These are phyloP conservation scores for Butyriboletus appendiculatus DNA, from an alignment of 1,284 basidiomycete species.

Conservation along the genomic window DNA sequence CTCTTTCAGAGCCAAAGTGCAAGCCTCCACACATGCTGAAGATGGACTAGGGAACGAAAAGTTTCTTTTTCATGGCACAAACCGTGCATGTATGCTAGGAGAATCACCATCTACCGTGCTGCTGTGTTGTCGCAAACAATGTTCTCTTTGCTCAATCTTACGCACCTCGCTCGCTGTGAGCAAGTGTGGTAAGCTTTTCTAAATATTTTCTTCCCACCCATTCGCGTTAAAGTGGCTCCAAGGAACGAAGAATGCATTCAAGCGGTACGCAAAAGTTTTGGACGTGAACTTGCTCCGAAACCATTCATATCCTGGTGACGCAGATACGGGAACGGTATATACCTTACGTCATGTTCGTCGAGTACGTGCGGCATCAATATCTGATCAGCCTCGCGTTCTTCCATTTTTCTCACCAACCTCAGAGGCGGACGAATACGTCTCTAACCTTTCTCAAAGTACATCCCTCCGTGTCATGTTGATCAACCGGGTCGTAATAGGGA, in stretches of 20 bases:
- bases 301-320: not conserved
- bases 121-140: slow-evolving; percentile 8
- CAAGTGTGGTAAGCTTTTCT: slow-evolving; percentile 9
- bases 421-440: slow-evolving; percentile 61
- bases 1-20: slow-evolving; percentile 9
- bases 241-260: slow-evolving; percentile 22
- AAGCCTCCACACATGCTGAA: slow-evolving; percentile 5
- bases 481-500: slow-evolving; percentile 57
- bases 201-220: not conserved
- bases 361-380: slow-evolving; percentile 8
- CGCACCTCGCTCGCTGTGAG: slow-evolving; percentile 17
- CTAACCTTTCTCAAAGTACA: slow-evolving; percentile 38
- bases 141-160: slow-evolving; percentile 20
- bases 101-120: slow-evolving; percentile 15
- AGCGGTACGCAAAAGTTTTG: slow-evolving; percentile 12
- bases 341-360: slow-evolving; percentile 18
- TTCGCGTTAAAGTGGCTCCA: slow-evolving; percentile 2
- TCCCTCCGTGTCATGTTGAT: slow-evolving; percentile 49
- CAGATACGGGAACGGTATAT: slow-evolving; percentile 20
- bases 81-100: slow-evolving; percentile 18
- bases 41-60: slow-evolving; percentile 17
- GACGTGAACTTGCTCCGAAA: not conserved
- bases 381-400: not conserved
- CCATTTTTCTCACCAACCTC: slow-evolving; percentile 6
- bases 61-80: slow-evolving; percentile 18